Evolutionary conservation across 176 grass and related monocot genomes (phyloP), one percentile per base, ranked within the genome.

Genomic region (Paspalum notatum): DNA sequence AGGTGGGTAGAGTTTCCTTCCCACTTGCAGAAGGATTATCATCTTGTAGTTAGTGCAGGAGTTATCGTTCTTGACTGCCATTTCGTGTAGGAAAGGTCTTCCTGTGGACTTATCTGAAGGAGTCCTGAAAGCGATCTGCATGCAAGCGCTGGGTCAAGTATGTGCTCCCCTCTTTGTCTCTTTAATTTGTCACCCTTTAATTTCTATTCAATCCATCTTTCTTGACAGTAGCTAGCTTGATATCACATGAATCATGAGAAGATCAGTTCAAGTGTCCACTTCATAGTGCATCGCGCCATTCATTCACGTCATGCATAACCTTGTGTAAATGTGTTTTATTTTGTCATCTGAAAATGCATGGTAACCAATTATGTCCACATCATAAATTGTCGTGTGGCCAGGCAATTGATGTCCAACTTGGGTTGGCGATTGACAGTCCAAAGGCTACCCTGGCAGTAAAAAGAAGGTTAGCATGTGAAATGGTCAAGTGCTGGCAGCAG

Each of bases 401-500:
- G 95, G 90, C 89, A 69, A 93, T 95, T 57, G 92, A 98, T 84
- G 80, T 98, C 43, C 95, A 98, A 85, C 95, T 98, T 86, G 95
- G 95, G 68, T 83, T 94, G 90, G 92, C 95, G 60, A 98, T 95
- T 71, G 92, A 98, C 48, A 98, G 95, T 77, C 88, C 92, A 13
- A 95, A 95, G 75, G 95, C 92, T 71, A 98, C 92, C 63, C 81
- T 98, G 60, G 92, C 95, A 54, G 95, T 98, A 49, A 98, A 98
- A 93, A 91, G 95, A 64, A 89, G 95, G 72, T 82, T 98, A 63
- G 95, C 95, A 81, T 98, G 95, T 84, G 95, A 98, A 75, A 98
- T 98, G 92, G 90, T 94, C 49, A 95, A 95, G 65, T 93, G 93
- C 53, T 98, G 95, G 95, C 74, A 95, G 26, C 95, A 95, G 95